Evolutionary conservation across 805 yeast species (phyloP).

Genomic region (Wickerhamomyces bisporus): DNA sequence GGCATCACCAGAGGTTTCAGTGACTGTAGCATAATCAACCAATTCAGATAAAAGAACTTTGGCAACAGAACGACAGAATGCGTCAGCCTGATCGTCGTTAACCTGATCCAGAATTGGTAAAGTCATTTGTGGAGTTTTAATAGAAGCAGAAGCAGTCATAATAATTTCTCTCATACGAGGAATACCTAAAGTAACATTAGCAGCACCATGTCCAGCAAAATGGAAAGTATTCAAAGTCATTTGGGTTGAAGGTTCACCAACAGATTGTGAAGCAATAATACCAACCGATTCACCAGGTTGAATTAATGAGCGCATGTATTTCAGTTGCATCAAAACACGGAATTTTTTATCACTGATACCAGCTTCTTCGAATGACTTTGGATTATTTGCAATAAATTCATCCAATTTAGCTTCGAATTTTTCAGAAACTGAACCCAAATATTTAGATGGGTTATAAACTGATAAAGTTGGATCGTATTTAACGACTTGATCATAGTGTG

Average conservation of each 20-base stretch:
- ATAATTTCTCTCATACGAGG: conserved; percentile 99
- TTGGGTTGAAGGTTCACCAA: conserved; percentile 99
- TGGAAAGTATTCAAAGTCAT: conserved; percentile 97
- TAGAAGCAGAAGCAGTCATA: conserved; percentile 95
- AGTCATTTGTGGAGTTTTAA: conserved; percentile 99
- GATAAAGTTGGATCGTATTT: conserved; percentile 89
- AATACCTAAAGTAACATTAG: conserved; percentile 97
- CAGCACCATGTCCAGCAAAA: conserved; percentile 99
- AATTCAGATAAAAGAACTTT: conserved; percentile 83
- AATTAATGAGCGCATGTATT: conserved; percentile 92
- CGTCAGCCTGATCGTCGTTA: conserved; percentile 80
- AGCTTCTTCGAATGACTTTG: conserved; percentile 46
- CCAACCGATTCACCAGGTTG: conserved; percentile 99
- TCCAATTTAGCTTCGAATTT: conserved; percentile 80
- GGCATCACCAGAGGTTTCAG: conserved; percentile 77
- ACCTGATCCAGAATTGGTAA: conserved; percentile 80
- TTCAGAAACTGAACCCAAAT: conserved; percentile 91
- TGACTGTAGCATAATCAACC: conserved; percentile 75
- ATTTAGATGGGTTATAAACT: conserved; percentile 80
- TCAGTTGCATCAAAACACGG: conserved; percentile 95
- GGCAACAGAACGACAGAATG: conserved; percentile 87
- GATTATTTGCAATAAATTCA: conserved; percentile 52
- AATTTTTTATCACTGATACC: conserved; percentile 72
- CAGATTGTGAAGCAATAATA: conserved; percentile 94
- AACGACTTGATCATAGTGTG: conserved; percentile 55